Percentiles rank a stretch among this genome's conserved stretches.
phyloP scores from a whole-genome alignment of 768 basidiomycete species.

The Kwoniella newhampshirensis region DNA sequence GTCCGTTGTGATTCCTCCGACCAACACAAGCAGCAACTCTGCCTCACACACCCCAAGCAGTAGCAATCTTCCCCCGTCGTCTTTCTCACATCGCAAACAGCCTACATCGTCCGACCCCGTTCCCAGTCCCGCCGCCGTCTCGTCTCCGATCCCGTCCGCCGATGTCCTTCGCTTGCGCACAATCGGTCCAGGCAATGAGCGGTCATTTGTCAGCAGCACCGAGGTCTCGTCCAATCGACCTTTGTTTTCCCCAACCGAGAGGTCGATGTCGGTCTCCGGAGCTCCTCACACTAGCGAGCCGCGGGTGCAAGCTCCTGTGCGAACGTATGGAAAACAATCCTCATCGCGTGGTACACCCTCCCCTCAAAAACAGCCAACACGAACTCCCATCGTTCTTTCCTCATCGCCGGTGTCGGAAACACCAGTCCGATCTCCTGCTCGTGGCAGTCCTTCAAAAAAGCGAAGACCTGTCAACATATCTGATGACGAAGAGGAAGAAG shows the following conservation, averaged over 20 bases:
- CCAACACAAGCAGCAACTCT: constrained; percentile 3
- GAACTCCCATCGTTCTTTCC: not conserved
- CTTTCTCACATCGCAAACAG: constrained; percentile 12
- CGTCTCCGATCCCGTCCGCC: constrained; percentile 12
- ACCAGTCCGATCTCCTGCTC: not conserved
- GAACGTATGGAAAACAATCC: constrained; percentile 10
- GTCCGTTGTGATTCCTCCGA: not conserved
- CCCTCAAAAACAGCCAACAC: not conserved
- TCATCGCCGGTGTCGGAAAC: constrained; percentile 9
- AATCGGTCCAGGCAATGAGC: not conserved
- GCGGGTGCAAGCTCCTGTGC: not conserved
- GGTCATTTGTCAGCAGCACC: constrained; percentile 13
- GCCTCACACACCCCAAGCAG: constrained; percentile 1
- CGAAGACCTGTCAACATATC: constrained; percentile 1
- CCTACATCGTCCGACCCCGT: constrained; percentile 13
- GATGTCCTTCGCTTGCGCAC: not conserved
- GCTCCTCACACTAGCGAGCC: constrained; percentile 5
- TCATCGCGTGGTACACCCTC: constrained; percentile 1
- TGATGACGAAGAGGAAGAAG: constrained; percentile 14
- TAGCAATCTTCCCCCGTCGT: constrained; percentile 9
- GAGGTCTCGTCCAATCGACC: constrained; percentile 31
- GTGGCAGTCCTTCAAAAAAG: constrained; percentile 1
- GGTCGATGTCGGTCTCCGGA: not conserved
- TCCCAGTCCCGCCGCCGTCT: constrained; percentile 10
- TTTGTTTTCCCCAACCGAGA: constrained; percentile 41